These are phyloP conservation scores for Pleurotus salmoneostramineus DNA, from an alignment of 768 basidiomycete species.

Conservation along the genomic window DNA sequence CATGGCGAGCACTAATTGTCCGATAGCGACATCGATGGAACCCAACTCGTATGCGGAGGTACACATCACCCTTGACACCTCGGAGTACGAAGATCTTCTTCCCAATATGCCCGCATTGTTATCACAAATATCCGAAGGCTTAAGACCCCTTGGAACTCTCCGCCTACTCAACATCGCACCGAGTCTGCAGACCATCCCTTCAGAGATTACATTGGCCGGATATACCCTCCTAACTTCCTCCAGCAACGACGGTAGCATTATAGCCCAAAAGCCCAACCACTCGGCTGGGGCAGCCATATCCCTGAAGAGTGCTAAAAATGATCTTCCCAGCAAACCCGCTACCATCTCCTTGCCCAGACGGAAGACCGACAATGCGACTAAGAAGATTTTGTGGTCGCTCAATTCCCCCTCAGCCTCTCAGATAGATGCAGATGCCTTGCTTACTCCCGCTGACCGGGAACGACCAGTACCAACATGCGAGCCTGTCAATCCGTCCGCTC, in stretches of 20 bases:
- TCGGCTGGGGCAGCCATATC: conserved; percentile 34
- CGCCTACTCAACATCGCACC: conserved; percentile 55
- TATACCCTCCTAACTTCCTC: conserved; percentile 52
- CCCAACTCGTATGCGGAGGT: conserved; percentile 58
- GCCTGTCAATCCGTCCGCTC: conserved; percentile 46
- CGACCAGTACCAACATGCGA: conserved; percentile 79
- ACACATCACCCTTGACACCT: conserved; percentile 58
- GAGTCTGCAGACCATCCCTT: conserved; percentile 39
- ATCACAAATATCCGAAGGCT: conserved; percentile 52
- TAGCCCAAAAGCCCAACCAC: conserved; percentile 70
- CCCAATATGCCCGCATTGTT: conserved; percentile 55
- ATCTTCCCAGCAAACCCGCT: conserved; percentile 24
- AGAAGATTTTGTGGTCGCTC: conserved; percentile 88
- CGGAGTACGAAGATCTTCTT: conserved; percentile 58
- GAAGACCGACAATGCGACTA: conserved; percentile 54
- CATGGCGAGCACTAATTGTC: background rate
- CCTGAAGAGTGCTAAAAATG: conserved; percentile 31
- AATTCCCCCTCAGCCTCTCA: conserved; percentile 63
- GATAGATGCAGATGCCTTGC: conserved; percentile 79
- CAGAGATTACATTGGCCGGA: conserved; percentile 62
- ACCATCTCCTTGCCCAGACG: conserved; percentile 49
- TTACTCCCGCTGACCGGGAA: conserved; percentile 78
- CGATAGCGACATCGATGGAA: conserved; percentile 53
- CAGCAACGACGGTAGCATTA: conserved; percentile 37
- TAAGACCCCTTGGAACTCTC: conserved; percentile 67